phyloP scores from a whole-genome alignment of 495 filamentous ascomycete genomes.

The Neurospora sp. region DNA sequence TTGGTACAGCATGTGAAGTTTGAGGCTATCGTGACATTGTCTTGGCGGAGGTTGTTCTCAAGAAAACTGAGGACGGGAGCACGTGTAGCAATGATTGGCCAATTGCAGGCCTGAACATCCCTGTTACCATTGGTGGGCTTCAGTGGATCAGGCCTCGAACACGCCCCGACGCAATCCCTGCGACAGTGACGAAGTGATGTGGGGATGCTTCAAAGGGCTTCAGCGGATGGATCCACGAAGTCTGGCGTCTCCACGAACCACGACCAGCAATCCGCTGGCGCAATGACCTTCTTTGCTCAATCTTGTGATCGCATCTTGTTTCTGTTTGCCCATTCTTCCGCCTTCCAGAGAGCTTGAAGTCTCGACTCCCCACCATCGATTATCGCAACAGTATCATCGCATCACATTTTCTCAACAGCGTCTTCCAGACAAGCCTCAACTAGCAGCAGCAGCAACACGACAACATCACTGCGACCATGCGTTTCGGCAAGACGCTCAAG shows the following conservation, averaged over 20 bases:
- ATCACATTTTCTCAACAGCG: neutral
- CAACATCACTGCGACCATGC: slow-evolving; percentile 48
- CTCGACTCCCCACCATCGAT: neutral
- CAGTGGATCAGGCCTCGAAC: neutral
- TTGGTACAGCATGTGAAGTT: neutral
- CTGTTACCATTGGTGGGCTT: neutral
- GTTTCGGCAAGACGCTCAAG: slow-evolving; percentile 80
- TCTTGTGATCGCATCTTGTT: neutral
- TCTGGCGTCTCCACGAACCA: neutral
- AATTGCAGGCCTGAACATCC: neutral
- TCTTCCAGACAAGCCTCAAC: neutral
- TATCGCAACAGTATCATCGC: neutral
- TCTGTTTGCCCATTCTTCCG: neutral
- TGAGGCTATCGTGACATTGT: neutral
- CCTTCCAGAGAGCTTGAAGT: neutral
- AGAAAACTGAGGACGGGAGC: neutral
- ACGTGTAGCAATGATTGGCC: neutral
- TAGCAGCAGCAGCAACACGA: neutral
- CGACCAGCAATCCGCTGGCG: neutral
- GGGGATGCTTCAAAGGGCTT: neutral
- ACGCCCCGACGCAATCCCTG: neutral
- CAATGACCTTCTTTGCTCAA: neutral
- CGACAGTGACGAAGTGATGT: neutral
- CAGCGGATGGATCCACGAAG: neutral
- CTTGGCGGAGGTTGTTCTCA: neutral